phyloP scores from a whole-genome alignment of 2,329 filamentous ascomycete genomes.

The Paecilomyces sp. region DNA sequence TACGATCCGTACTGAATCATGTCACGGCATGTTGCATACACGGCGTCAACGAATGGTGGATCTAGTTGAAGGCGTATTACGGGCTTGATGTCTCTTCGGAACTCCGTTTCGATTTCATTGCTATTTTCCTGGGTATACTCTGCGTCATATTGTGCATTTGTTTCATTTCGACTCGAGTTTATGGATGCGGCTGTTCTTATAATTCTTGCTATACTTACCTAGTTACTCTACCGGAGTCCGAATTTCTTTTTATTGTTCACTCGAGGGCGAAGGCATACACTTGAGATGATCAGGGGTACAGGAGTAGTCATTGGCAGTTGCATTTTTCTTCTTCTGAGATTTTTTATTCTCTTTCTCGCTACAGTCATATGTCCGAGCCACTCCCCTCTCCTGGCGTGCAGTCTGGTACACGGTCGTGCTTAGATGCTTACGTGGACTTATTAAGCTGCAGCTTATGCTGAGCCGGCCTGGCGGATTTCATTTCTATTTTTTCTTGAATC shows the following conservation, averaged over 20 bases:
- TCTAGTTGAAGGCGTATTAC: slow-evolving; percentile 38
- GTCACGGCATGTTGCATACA: slow-evolving; percentile 22
- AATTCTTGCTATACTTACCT: slow-evolving; percentile 9
- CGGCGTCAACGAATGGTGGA: slow-evolving; percentile 18
- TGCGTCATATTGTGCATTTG: slow-evolving; percentile 12
- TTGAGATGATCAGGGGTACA: background rate
- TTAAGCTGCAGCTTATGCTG: background rate
- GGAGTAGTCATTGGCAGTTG: slow-evolving; percentile 6
- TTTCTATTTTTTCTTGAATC: background rate
- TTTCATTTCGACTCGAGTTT: background rate
- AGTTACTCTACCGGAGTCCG: background rate
- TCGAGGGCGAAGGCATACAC: background rate
- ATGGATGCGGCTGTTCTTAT: slow-evolving; percentile 3
- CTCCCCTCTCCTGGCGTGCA: slow-evolving; percentile 10
- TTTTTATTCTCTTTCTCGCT: slow-evolving; percentile 8
- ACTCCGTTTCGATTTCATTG: slow-evolving; percentile 21
- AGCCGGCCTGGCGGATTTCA: background rate
- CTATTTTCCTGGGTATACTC: slow-evolving; percentile 23
- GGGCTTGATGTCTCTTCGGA: slow-evolving; percentile 18
- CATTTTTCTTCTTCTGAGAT: slow-evolving; percentile 14
- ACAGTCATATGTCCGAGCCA: slow-evolving; percentile 6
- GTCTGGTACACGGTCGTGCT: slow-evolving; percentile 8
- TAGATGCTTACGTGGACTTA: slow-evolving; percentile 5
- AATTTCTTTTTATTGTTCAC: background rate
- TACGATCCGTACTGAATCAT: background rate